These are phyloP conservation scores for Nigrospora sphaerica DNA, from an alignment of 2,329 filamentous ascomycete genomes.

Conservation along the genomic window DNA sequence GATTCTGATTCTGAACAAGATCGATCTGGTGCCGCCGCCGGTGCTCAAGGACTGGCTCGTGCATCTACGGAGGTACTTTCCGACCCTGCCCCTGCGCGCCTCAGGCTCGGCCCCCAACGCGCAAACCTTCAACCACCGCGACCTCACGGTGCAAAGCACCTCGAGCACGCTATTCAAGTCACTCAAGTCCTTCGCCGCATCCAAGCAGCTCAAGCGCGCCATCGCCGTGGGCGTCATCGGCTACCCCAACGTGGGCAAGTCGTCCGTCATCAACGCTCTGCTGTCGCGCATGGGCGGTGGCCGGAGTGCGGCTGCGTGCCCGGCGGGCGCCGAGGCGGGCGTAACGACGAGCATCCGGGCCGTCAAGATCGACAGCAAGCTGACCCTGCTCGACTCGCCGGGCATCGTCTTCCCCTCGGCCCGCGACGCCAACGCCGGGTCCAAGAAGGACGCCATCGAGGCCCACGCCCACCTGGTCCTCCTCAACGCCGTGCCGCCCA, in stretches of 20 bases:
- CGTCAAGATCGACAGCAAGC: slow-evolving; percentile 91
- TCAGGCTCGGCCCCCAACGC: slow-evolving; percentile 78
- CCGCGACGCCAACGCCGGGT: slow-evolving; percentile 11
- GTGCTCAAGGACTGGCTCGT: slow-evolving; percentile 80
- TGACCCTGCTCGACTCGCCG: slow-evolving; percentile 88
- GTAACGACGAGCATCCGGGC: slow-evolving; percentile 83
- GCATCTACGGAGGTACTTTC: slow-evolving; percentile 83
- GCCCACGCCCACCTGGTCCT: slow-evolving; percentile 81
- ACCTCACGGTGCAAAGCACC: slow-evolving; percentile 79
- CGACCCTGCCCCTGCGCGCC: slow-evolving; percentile 81
- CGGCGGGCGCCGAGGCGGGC: slow-evolving; percentile 83
- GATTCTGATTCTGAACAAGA: slow-evolving; percentile 92
- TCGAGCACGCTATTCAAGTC: slow-evolving; percentile 80
- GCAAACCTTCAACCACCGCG: slow-evolving; percentile 85
- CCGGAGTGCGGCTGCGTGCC: slow-evolving; percentile 63
- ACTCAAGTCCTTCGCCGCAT: slow-evolving; percentile 80
- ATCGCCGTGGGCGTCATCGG: slow-evolving; percentile 90
- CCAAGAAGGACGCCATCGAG: slow-evolving; percentile 53
- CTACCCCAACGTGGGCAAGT: slow-evolving; percentile 95
- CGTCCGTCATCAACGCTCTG: slow-evolving; percentile 90
- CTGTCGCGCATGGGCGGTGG: slow-evolving; percentile 63
- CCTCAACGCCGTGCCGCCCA: slow-evolving; percentile 85
- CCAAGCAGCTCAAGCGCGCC: slow-evolving; percentile 78
- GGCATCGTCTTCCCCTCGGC: slow-evolving; percentile 87
- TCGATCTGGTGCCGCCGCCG: slow-evolving; percentile 77